A percentile compares a stretch with the other conserved stretches of the same genome.
Conservation (phyloP, 495 filamentous ascomycete species). For the Aspergillus nidulans region DNA sequence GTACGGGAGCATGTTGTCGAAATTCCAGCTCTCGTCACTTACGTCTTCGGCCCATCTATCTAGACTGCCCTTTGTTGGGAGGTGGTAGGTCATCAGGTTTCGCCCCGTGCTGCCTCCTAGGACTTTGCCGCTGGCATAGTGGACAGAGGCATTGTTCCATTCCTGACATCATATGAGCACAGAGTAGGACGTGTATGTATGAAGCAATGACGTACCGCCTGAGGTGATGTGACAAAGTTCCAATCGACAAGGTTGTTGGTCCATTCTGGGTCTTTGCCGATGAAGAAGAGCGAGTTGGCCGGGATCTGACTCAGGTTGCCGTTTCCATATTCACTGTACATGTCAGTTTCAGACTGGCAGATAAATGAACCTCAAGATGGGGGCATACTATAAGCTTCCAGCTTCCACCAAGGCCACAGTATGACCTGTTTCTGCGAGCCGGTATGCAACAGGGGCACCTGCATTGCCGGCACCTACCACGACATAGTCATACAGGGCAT, state of each 20-base stretch:
- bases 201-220: constrained; percentile 10
- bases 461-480: constrained; percentile 50
- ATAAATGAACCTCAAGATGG: background rate
- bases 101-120: background rate
- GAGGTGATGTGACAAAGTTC: constrained; percentile 34
- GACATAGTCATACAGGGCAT: constrained; percentile 32
- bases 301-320: constrained; percentile 45
- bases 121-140: background rate
- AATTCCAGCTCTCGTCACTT: constrained; percentile 45
- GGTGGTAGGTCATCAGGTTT: constrained; percentile 1
- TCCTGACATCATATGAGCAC: background rate
- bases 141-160: background rate
- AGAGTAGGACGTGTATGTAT: background rate
- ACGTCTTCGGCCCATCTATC: constrained; percentile 50
- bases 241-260: constrained; percentile 40
- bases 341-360: background rate
- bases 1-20: constrained; percentile 43
- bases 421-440: constrained; percentile 30
- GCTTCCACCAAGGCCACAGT: constrained; percentile 51
- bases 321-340: constrained; percentile 32
- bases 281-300: constrained; percentile 21
- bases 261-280: constrained; percentile 17
- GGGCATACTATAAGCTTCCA: constrained; percentile 40
- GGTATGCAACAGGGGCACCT: constrained; percentile 42
- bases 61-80: constrained; percentile 10